Evolutionary conservation across 768 basidiomycete genomes (phyloP).

Genomic region (Kwoniella mangroviensis): DNA sequence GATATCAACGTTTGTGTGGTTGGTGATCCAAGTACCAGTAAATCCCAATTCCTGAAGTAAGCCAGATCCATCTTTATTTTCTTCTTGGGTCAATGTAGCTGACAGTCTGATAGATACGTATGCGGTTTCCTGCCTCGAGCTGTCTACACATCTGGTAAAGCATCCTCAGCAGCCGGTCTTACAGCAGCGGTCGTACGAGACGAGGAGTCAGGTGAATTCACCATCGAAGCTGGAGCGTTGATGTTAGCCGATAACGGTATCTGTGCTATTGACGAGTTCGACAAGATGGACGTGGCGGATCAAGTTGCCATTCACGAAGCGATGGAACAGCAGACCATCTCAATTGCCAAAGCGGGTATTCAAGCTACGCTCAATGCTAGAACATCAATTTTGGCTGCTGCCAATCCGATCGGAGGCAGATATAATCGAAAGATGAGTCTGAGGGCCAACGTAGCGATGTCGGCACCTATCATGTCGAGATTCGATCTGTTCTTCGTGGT

Average conservation of each 20-base stretch:
- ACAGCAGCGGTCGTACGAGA: conserved; percentile 98
- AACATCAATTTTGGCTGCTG: conserved; percentile 95
- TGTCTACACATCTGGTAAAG: conserved; percentile 99
- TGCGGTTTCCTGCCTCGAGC: conserved; percentile 97
- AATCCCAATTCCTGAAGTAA: conserved; percentile 97
- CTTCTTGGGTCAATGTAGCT: conserved; percentile 2
- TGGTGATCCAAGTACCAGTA: conserved; percentile 95
- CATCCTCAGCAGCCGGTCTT: conserved; percentile 96
- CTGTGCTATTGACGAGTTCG: conserved; percentile 99
- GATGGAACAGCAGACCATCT: conserved; percentile 99
- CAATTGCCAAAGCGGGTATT: conserved; percentile 98
- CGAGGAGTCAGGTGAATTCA: conserved; percentile 98
- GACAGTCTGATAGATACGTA: conserved; percentile 71
- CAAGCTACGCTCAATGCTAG: conserved; percentile 97
- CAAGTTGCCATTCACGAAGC: conserved; percentile 99
- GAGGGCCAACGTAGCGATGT: conserved; percentile 93
- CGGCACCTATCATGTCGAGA: conserved; percentile 97
- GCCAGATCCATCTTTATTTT: conserved; percentile 39
- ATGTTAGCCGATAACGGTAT: conserved; percentile 99
- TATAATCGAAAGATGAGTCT: conserved; percentile 94
- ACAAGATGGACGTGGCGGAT: conserved; percentile 99
- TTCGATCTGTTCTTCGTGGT: conserved; percentile 99
- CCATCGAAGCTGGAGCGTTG: conserved; percentile 96
- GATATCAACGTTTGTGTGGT: conserved; percentile 99
- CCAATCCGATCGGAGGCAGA: conserved; percentile 94